phyloP scores from a whole-genome alignment of 208 protist species.

The Trypanosoma grayi region DNA sequence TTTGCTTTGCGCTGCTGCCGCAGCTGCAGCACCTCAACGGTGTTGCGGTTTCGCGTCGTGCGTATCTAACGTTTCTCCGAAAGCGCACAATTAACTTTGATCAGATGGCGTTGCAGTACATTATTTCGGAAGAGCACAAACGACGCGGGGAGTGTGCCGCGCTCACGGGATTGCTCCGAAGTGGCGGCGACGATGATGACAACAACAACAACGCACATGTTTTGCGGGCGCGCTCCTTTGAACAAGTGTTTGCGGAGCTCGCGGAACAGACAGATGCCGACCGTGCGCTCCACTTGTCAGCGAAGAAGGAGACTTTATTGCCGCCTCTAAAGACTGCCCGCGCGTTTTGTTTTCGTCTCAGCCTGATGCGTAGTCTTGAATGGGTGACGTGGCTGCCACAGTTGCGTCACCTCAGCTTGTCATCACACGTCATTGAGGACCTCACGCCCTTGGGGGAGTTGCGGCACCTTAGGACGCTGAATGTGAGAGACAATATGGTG shows the following conservation, averaged over 20 bases:
- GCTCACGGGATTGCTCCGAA: background rate
- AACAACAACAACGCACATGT: background rate
- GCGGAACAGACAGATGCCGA: constrained; percentile 9
- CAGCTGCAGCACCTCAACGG: constrained; percentile 20
- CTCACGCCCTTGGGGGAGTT: constrained; percentile 51
- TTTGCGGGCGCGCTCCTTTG: constrained; percentile 9
- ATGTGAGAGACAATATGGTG: constrained; percentile 77
- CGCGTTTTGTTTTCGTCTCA: constrained; percentile 22
- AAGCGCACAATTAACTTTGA: constrained; percentile 23
- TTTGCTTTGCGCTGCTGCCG: constrained; percentile 21
- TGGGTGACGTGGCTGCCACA: constrained; percentile 41
- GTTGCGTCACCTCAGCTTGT: constrained; percentile 33
- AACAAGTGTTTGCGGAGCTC: constrained; percentile 16
- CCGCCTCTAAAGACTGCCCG: constrained; percentile 5
- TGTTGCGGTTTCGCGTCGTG: constrained; percentile 12
- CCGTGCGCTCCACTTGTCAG: background rate
- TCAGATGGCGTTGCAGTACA: constrained; percentile 11
- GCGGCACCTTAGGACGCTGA: constrained; percentile 43
- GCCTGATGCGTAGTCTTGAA: constrained; percentile 16
- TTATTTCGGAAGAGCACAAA: constrained; percentile 22
- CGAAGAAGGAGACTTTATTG: background rate
- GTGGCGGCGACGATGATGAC: background rate
- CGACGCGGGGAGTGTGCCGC: background rate
- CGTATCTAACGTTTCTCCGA: background rate
- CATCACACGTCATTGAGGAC: constrained; percentile 52